Conservation (phyloP, 768 basidiomycete species). For the Lyophyllum decastes region DNA sequence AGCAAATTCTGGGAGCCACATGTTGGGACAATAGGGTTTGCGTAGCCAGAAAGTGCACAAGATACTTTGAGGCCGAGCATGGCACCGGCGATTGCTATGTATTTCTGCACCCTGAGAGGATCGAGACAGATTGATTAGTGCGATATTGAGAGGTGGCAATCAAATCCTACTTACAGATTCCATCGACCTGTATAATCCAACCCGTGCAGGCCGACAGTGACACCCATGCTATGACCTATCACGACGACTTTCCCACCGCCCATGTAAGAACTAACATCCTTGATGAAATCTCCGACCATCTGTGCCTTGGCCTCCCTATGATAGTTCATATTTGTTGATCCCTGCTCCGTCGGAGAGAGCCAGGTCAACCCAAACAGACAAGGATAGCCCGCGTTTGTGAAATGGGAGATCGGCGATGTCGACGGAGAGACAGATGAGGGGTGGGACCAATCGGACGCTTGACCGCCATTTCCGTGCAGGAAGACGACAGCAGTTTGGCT, state of each 20-base stretch:
- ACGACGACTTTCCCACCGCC: not conserved
- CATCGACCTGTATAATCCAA: not conserved
- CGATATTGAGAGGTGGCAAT: not conserved
- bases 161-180: not conserved
- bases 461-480: not conserved
- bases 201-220: not conserved
- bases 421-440: not conserved
- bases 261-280: not conserved
- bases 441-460: not conserved
- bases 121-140: not conserved
- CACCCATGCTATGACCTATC: not conserved
- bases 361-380: not conserved
- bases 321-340: not conserved
- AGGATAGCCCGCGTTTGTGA: not conserved
- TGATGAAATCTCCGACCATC: not conserved
- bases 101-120: not conserved
- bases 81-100: not conserved
- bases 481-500: not conserved
- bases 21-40: not conserved
- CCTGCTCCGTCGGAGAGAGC: not conserved
- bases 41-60: not conserved
- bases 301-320: not conserved
- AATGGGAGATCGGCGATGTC: not conserved
- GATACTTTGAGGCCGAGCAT: not conserved
- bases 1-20: not conserved